Evolutionary conservation across 2,329 filamentous ascomycete species (phyloP), one percentile per base, ranked within the genome.

Genomic region (Rhexocercosporidium sp.): DNA sequence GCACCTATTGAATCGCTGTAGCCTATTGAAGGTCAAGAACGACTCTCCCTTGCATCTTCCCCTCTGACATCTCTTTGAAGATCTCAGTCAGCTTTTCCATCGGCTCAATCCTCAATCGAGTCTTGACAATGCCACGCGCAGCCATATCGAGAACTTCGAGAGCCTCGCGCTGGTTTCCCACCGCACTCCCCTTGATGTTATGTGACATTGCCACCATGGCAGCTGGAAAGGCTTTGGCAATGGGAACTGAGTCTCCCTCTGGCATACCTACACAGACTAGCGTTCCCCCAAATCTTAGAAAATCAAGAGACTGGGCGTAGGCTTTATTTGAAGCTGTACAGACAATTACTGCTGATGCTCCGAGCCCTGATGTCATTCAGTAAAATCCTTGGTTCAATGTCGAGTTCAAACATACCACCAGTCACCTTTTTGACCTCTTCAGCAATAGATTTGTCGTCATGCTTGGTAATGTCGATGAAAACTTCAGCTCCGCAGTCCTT

Each of bases 401-500:
- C 25, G 37, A 22, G 25, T 18, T 60, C 5, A 56, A n/a, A 25
- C 56, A 20, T 59, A 0, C 87, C 87, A 3, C 81, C 83, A 0
- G 88, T 87, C 1, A 87, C 77, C 41, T 81, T 81, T 72, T 85
- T 83, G 59, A 91, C 86, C 53, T 88, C 84, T 29, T 82, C 81
- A 5, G 81, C 81, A 7, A 88, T 80, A 14, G 82, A 81, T 53
- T 84, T 81, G 54, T 83, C 81, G 64, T 83, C 80, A 44, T 72
- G 82, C 65, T 83, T 80, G 34, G 87, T 86, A 66, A 91, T 81
- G 69, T 90, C 87, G 66, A 92, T 80, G 78, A 91, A 92, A 70
- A 86, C 83, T 75, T 91, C 88, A 0, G 88, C 88, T 9, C 89
- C 89, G n/a, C 82, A 87, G 0, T 85, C 81, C 57, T 83, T 83